Evolutionary conservation across 148 eudicot genomes (phyloP), one percentile per base, ranked within the genome.

Genomic region (Euryodendron excelsum): DNA sequence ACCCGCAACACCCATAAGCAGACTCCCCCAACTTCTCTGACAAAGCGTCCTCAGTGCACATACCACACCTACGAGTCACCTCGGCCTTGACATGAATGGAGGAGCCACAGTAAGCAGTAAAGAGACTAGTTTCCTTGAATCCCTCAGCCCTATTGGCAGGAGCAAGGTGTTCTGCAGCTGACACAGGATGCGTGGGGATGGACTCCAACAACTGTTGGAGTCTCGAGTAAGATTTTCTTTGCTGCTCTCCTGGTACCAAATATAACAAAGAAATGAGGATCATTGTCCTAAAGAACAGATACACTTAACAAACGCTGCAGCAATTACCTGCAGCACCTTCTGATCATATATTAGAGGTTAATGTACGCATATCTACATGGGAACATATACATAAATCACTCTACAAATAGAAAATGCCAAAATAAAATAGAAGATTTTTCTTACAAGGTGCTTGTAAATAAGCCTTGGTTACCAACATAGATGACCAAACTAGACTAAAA

Each of bases 51-150:
- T 80, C 60, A 84, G 86, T 73, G 83, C 86, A 84, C 61, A 61
- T 75, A 73, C 78, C 77, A 33, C 27, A 50, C 60, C 74, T 28
- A 64, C 53, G 68, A 69, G 82, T 80, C 86, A 83, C 86, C 86
- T 83, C 86, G 48, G 86, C 86, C 83, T 83, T 84, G 81, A 73
- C 75, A 72, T 72, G 75, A 33, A 77, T 80, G 83, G 83, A 84
- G 86, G 86, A 83, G 80, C 80, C 78, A 72, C 45, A n/a, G n/a
- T n/a, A n/a, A n/a, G n/a, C n/a, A n/a, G n/a, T n/a, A n/a, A n/a
- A n/a, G 28, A 23, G 8, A 68, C 4, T 37, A n/a, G 47, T 20
- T 23, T 41, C 30, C 72, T 68, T 37, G 50, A 12, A 37, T 39
- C 50, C 39, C 69, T 25, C n/a, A n/a, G n/a, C n/a, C n/a, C n/a